Conservation (phyloP, 2,329 filamentous ascomycete genomes). For the Phyllosticta ampelicida region DNA sequence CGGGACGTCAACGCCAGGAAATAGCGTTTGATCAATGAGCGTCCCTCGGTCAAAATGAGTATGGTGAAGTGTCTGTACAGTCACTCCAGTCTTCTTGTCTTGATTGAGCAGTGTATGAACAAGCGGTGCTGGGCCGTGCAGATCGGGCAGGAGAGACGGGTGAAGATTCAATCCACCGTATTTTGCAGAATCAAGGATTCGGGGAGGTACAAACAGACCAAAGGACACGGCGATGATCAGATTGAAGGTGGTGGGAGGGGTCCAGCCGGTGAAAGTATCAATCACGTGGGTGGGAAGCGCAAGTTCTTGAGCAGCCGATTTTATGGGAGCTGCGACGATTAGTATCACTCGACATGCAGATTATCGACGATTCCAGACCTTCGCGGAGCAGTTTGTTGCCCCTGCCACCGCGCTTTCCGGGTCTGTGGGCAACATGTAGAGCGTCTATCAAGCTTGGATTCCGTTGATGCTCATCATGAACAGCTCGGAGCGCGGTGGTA, state of each 20-base stretch:
- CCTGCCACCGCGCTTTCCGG: conserved; percentile 67
- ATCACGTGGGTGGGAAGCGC: conserved; percentile 60
- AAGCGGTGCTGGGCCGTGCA: conserved; percentile 77
- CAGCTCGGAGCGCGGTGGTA: conserved; percentile 59
- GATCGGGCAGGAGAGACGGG: conserved; percentile 78
- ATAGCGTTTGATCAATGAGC: conserved; percentile 56
- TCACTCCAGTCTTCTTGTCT: conserved; percentile 57
- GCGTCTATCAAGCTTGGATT: conserved; percentile 40
- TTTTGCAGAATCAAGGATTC: conserved; percentile 56
- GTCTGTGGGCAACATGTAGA: conserved; percentile 76
- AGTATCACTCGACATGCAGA: conserved; percentile 5
- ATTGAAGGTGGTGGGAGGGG: conserved; percentile 45
- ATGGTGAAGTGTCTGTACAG: conserved; percentile 76
- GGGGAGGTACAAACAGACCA: conserved; percentile 72
- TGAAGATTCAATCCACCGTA: conserved; percentile 93
- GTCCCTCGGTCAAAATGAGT: conserved; percentile 66
- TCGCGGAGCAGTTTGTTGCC: conserved; percentile 58
- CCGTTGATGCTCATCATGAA: conserved; percentile 48
- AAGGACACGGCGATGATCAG: conserved; percentile 90
- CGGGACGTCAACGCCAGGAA: conserved; percentile 44
- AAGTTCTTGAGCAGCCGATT: conserved; percentile 48
- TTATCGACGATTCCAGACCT: conserved; percentile 37
- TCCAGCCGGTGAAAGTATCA: conserved; percentile 76
- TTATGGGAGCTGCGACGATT: conserved; percentile 55
- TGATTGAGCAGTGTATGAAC: conserved; percentile 67